Evolutionary conservation across 805 yeast species (phyloP), one percentile per base, ranked within the genome.

Genomic region (Kregervanrija fluxuum): DNA sequence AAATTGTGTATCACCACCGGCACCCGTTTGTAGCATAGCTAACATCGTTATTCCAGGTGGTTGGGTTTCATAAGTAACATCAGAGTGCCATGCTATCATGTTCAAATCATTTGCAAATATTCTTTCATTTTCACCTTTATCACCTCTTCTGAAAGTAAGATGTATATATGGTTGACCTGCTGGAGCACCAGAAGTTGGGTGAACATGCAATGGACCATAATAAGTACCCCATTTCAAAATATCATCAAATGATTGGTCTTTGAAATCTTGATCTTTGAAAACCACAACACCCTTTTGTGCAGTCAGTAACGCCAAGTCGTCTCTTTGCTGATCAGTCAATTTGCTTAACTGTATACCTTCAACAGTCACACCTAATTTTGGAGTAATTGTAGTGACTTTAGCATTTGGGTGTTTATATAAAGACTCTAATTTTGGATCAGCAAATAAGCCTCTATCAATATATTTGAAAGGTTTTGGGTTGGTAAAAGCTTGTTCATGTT

Each of bases 1-100:
- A 57, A 82, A 85, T 40, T 82, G 66, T n/a, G 93, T 85, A 60
- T 85, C 93, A 49, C 93, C 93, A 43, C 91, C 90, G 36, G 78
- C 44, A 14, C 50, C 54, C 10, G 59, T 52, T 41, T 82, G 84
- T 40, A 82, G 66, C 45, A 81, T 77, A 14, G 77, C 69, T 55
- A 85, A 79, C 49, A 81, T 74, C 0, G 95, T 84, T 45, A 75
- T 68, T 12, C 84, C 84, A 11, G 90, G 85, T 8, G 89, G 83
- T 60, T 80, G 86, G 46, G 71, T 70, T 60, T 83, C 90, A 59
- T 80, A 84, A 31, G 86, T 74, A 35, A 81, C 83, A 60, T 84
- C 93, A 3, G 85, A 75, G 62, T 84, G 91, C 85, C 85, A 84
- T 42, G 62, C 56, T 22, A 70, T 66, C 40, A 69, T 66, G 49